These are phyloP conservation scores for Hylodesmum podocarpum DNA, from an alignment of 306 rosid species.

Conservation along the genomic window DNA sequence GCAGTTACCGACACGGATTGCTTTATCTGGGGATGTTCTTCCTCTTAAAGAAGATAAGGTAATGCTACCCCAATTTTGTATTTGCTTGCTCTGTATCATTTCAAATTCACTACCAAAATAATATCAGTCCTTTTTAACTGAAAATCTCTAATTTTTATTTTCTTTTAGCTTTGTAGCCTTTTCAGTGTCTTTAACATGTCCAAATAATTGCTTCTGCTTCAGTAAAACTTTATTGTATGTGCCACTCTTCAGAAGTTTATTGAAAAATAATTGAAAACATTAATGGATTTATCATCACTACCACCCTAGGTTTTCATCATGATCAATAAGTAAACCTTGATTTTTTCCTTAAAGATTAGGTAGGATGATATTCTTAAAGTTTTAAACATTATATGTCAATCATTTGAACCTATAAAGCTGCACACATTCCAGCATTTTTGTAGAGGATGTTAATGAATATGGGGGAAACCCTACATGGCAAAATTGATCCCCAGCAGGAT, in stretches of 20 bases:
- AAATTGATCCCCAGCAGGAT: not conserved
- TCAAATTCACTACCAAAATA: not conserved
- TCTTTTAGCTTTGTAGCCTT: slow-evolving; percentile 12
- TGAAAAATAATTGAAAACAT: not conserved
- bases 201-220: not conserved
- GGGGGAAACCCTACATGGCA: not conserved
- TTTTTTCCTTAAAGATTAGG: not conserved
- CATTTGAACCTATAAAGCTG: not conserved
- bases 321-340: not conserved
- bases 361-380: not conserved
- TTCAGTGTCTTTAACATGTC: not conserved
- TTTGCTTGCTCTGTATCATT: slow-evolving; percentile 20
- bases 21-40: slow-evolving; percentile 77
- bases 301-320: not conserved
- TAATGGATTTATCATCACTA: not conserved
- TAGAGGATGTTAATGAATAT: not conserved
- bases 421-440: not conserved
- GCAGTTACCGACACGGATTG: slow-evolving; percentile 84
- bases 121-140: not conserved
- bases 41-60: slow-evolving; percentile 79
- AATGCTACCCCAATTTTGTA: slow-evolving; percentile 16
- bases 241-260: not conserved
- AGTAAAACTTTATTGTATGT: not conserved
- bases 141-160: not conserved
- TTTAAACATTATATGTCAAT: not conserved